Evolutionary conservation across 106 monocot species (phyloP).

Genomic region (Phalaenopsis equestris): DNA sequence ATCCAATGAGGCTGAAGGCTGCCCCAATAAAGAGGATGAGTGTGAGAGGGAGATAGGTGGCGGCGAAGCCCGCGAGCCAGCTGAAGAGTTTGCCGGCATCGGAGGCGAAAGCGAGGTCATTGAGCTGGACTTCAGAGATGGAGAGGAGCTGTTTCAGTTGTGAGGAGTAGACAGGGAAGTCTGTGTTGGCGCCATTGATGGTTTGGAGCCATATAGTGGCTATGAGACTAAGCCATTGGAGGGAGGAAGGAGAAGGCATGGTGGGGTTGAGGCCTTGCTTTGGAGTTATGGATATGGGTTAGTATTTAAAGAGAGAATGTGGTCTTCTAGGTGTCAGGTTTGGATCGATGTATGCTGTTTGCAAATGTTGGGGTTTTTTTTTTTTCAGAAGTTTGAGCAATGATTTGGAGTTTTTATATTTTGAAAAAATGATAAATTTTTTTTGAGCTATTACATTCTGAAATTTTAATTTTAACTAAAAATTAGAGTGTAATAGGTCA

Average conservation of each 20-base stretch:
- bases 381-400: too few relatives aligned
- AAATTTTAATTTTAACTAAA: too few relatives aligned
- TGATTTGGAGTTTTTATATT: too few relatives aligned
- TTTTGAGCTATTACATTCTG: too few relatives aligned
- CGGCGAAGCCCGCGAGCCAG: slow-evolving; percentile 65
- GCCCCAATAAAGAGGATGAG: slow-evolving; percentile 53
- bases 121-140: slow-evolving; percentile 69
- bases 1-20: slow-evolving; percentile 53
- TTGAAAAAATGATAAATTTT: too few relatives aligned
- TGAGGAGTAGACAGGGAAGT: slow-evolving; percentile 82
- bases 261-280: not conserved
- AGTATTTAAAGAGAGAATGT: slow-evolving; percentile 8
- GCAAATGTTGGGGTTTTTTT: too few relatives aligned
- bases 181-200: slow-evolving; percentile 56
- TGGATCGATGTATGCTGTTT: too few relatives aligned
- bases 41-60: slow-evolving; percentile 48
- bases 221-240: slow-evolving; percentile 65
- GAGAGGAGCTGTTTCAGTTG: slow-evolving; percentile 60
- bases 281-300: not conserved
- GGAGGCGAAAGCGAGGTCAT: slow-evolving; percentile 71
- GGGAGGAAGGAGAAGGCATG: slow-evolving; percentile 25
- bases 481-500: too few relatives aligned
- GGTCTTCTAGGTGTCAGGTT: too few relatives aligned
- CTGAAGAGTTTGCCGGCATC: slow-evolving; percentile 76
- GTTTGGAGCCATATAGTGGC: slow-evolving; percentile 69